Percentiles rank a stretch among this genome's conserved stretches.
Evolutionary conservation across 164 flowering plant species (phyloP).

Genomic region (Magnolia kwangsiensis): DNA sequence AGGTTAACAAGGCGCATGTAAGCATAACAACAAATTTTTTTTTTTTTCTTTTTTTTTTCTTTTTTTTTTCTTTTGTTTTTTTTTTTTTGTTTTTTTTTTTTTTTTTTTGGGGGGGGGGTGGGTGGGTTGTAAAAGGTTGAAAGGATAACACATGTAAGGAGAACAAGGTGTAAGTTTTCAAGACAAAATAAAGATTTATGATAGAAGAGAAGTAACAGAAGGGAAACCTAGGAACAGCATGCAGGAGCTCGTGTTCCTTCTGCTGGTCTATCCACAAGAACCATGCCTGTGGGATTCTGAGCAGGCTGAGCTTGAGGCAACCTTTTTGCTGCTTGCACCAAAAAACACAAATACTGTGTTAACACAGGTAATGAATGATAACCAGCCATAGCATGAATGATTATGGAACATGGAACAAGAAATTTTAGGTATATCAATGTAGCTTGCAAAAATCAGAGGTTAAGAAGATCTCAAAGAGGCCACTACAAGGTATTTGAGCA

Average conservation of each 20-base stretch:
- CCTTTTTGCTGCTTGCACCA: slow-evolving; percentile 47
- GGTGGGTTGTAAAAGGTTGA: too few species aligned
- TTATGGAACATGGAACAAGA: neutral
- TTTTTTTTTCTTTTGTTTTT: too few species aligned
- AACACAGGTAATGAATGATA: neutral
- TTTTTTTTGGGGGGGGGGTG: too few species aligned
- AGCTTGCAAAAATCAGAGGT: neutral
- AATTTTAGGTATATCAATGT: neutral
- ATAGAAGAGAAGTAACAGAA: neutral
- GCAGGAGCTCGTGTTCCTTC: slow-evolving; percentile 48
- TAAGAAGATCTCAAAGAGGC: too few species aligned
- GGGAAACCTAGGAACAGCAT: slow-evolving; percentile 52
- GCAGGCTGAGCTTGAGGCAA: slow-evolving; percentile 77
- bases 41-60: too few species aligned
- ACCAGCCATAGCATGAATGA: neutral
- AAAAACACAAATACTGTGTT: neutral
- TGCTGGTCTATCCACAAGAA: slow-evolving; percentile 64
- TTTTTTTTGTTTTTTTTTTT: too few species aligned
- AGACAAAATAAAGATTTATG: neutral
- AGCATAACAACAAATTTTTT: too few species aligned
- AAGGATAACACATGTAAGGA: too few species aligned
- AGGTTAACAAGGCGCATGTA: too few species aligned
- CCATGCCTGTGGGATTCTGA: slow-evolving; percentile 79
- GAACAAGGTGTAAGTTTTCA: neutral
- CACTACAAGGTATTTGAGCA: too few species aligned